Percentiles rank a stretch among this genome's conserved stretches.
Conservation (phyloP, 768 basidiomycete genomes). For the Mycena rebaudengoi region DNA sequence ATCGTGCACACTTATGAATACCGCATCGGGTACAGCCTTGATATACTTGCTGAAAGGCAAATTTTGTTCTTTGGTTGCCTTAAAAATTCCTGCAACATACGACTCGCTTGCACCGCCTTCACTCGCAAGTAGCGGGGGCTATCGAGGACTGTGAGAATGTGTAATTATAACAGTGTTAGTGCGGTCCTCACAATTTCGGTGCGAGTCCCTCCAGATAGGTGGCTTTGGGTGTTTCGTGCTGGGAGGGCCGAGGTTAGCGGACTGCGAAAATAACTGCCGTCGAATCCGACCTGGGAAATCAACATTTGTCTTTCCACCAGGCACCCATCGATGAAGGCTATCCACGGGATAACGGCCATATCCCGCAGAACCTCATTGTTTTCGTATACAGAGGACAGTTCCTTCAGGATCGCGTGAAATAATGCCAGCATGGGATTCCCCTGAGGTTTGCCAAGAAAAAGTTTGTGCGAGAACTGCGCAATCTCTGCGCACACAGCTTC, state of each 20-base stretch:
- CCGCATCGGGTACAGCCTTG: background rate
- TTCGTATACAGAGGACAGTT: background rate
- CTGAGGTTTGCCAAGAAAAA: constrained; percentile 1
- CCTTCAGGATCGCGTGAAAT: background rate
- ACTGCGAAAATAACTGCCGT: background rate
- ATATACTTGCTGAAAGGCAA: constrained; percentile 22
- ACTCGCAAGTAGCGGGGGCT: constrained; percentile 15
- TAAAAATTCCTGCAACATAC: constrained; percentile 16
- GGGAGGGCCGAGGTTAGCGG: background rate
- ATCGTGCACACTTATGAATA: background rate
- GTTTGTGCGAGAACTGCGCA: constrained; percentile 3
- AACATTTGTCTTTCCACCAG: constrained; percentile 9
- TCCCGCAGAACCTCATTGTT: constrained; percentile 4
- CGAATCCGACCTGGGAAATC: background rate
- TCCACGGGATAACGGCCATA: constrained; percentile 10
- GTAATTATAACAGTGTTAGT: background rate
- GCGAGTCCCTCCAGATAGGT: background rate
- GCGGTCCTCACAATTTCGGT: constrained; percentile 1
- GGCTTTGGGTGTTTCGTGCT: background rate
- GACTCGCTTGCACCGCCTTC: constrained; percentile 12
- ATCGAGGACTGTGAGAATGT: background rate
- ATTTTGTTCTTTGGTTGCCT: constrained; percentile 10
- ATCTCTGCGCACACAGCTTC: constrained; percentile 1
- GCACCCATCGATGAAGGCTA: constrained; percentile 6
- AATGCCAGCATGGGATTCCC: constrained; percentile 9